phyloP scores from a whole-genome alignment of 345 rosid genomes.

The Cardamine occulta region DNA sequence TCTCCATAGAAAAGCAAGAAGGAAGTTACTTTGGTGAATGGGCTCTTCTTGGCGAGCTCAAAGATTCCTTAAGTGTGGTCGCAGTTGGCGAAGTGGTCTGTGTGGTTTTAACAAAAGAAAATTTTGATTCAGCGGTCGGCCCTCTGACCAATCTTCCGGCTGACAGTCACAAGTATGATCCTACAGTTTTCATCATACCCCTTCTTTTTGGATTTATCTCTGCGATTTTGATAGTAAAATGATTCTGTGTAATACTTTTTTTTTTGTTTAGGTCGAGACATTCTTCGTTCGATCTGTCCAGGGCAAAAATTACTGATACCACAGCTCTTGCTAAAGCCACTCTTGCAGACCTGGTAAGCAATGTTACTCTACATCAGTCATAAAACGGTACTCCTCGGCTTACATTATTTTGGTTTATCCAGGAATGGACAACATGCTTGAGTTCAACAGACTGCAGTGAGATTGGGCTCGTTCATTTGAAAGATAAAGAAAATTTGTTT shows the following conservation, averaged over 20 bases:
- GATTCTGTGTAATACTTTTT: conserved; percentile 21
- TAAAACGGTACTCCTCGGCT: conserved; percentile 20
- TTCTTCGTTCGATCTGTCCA: conserved; percentile 53
- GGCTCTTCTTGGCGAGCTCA: conserved; percentile 84
- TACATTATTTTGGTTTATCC: not conserved
- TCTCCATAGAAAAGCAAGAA: conserved; percentile 75
- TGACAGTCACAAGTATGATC: conserved; percentile 66
- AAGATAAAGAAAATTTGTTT: conserved; percentile 62
- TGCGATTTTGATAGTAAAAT: not conserved
- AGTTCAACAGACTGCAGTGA: conserved; percentile 90
- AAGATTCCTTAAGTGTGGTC: conserved; percentile 73
- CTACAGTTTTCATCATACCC: conserved; percentile 2
- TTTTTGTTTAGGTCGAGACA: conserved; percentile 60
- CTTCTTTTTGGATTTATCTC: conserved; percentile 4
- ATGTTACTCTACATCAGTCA: conserved; percentile 21
- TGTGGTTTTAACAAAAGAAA: conserved; percentile 82
- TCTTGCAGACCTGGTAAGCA: conserved; percentile 70
- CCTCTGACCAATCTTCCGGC: conserved; percentile 72
- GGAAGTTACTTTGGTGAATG: conserved; percentile 98
- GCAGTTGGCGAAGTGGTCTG: conserved; percentile 86
- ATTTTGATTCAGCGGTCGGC: conserved; percentile 77
- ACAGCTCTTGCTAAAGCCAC: conserved; percentile 54
- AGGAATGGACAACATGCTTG: conserved; percentile 84
- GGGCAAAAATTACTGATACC: conserved; percentile 51
- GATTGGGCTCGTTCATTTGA: conserved; percentile 73